These are phyloP conservation scores for Talaromyces sp. DNA, from an alignment of 2,329 filamentous ascomycete species.

Conservation along the genomic window DNA sequence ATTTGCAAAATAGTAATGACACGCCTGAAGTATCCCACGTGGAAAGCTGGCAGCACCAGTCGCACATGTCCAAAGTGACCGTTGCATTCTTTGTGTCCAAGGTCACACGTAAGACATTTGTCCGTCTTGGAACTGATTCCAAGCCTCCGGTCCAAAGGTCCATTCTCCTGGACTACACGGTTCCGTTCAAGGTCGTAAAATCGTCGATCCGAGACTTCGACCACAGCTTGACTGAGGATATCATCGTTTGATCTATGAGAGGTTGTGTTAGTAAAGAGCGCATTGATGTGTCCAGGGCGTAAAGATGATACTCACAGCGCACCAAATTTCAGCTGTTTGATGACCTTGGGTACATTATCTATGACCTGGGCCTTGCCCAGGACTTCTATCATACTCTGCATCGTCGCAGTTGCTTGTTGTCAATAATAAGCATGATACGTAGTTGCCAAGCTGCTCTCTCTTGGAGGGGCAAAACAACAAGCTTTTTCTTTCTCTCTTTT, in stretches of 20 bases:
- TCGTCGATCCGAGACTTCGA: slow-evolving; percentile 90
- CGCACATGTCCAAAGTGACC: slow-evolving; percentile 95
- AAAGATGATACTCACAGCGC: slow-evolving; percentile 60
- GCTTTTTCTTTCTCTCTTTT: neutral
- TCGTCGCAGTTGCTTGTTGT: slow-evolving; percentile 28
- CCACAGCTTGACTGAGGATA: slow-evolving; percentile 89
- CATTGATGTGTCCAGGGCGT: neutral
- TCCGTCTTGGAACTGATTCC: slow-evolving; percentile 82
- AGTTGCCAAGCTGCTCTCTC: slow-evolving; percentile 16
- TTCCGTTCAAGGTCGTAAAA: slow-evolving; percentile 85
- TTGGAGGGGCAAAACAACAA: neutral
- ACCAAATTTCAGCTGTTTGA: slow-evolving; percentile 90
- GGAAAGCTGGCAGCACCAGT: slow-evolving; percentile 85
- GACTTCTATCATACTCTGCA: slow-evolving; percentile 41
- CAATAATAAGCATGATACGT: slow-evolving; percentile 30
- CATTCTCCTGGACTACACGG: slow-evolving; percentile 71
- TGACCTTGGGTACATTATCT: slow-evolving; percentile 83
- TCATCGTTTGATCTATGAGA: slow-evolving; percentile 75
- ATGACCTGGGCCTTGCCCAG: slow-evolving; percentile 78
- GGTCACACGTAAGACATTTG: slow-evolving; percentile 76
- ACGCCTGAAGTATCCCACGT: slow-evolving; percentile 93
- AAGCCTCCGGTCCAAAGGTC: slow-evolving; percentile 81
- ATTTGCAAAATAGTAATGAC: slow-evolving; percentile 88
- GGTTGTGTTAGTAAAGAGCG: neutral
- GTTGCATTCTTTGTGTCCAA: slow-evolving; percentile 77